Percentiles rank a stretch among this genome's conserved stretches.
Evolutionary conservation across 768 basidiomycete genomes (phyloP).

Genomic region (Trametes maxima): DNA sequence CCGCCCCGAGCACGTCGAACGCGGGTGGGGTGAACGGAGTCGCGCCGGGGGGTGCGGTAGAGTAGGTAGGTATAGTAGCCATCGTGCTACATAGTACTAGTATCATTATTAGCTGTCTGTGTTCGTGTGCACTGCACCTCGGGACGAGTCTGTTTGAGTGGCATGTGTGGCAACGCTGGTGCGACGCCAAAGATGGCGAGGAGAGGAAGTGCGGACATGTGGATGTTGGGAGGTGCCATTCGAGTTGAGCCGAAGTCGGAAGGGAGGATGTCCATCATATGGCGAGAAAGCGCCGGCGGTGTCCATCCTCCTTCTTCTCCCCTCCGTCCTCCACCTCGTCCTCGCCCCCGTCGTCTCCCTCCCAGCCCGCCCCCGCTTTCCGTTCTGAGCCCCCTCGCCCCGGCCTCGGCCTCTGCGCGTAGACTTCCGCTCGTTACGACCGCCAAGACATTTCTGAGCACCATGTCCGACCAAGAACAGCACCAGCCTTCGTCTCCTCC

Average conservation of each 20-base stretch:
- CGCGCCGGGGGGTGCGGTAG: not conserved
- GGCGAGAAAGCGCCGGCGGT: not conserved
- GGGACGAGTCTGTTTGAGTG: not conserved
- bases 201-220: not conserved
- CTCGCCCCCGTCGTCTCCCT: not conserved
- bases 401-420: not conserved
- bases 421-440: not conserved
- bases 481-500: conserved; percentile 14
- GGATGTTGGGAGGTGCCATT: not conserved
- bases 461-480: conserved; percentile 22
- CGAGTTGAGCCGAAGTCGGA: not conserved
- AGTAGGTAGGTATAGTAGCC: not conserved
- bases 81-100: not conserved
- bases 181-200: too few species aligned
- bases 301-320: too few species aligned
- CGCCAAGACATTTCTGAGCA: not conserved
- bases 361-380: not conserved
- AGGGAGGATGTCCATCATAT: not conserved
- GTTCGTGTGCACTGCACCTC: conserved; percentile 4
- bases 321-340: not conserved
- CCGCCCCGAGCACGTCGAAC: not conserved
- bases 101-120: conserved; percentile 20
- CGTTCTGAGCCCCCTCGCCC: not conserved
- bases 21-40: not conserved
- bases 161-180: not conserved